Evolutionary conservation across 106 monocot genomes (phyloP), one percentile per base, ranked within the genome.

Genomic region (Ottelia alismoides): DNA sequence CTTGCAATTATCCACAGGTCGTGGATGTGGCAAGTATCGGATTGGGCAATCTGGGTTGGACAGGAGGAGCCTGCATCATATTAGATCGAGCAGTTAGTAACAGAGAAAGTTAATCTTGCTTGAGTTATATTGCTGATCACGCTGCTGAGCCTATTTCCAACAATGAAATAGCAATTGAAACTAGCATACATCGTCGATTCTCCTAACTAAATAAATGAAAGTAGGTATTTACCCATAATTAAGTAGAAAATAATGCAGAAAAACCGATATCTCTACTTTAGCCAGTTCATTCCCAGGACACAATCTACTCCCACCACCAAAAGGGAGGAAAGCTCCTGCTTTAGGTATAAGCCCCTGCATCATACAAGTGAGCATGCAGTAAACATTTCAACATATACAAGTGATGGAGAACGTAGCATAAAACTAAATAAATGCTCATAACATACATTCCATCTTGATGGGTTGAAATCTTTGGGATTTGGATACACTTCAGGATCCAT

Each of bases 231-330:
- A 96, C 96, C 72, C 46, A 24, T 89, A 96, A 58, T 70, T 68
- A 20, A 96, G 78, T 31, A 96, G 81, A 67, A 96, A 96, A 61
- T 89, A 52, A 55, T 89, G 88, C 21, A 96, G 67, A 62, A 96
- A 89, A 52, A 96, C 74, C 1, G 85, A 76, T 57, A 96, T 85
- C 69, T 96, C 96, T 17, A 96, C 32, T 49, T 89, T 96, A 25
- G 88, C 96, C 5, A 96, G 78, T 2, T 96, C 96, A 69, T 96
- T 89, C 72, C 96, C 96, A 17, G 96, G 96, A 62, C 88, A 96
- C 23, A 89, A 70, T 48, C 85, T 70, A 57, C 73, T 72, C 49
- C 96, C 96, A 52, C 58, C 76, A 45, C 96, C 96, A 50, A 96
- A 96, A 14, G 82, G 69, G 55, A 96, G 76, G 59, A 77, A 96